These are phyloP conservation scores for Opeltia flavorubescens DNA, from an alignment of 495 filamentous ascomycete species.

Conservation along the genomic window DNA sequence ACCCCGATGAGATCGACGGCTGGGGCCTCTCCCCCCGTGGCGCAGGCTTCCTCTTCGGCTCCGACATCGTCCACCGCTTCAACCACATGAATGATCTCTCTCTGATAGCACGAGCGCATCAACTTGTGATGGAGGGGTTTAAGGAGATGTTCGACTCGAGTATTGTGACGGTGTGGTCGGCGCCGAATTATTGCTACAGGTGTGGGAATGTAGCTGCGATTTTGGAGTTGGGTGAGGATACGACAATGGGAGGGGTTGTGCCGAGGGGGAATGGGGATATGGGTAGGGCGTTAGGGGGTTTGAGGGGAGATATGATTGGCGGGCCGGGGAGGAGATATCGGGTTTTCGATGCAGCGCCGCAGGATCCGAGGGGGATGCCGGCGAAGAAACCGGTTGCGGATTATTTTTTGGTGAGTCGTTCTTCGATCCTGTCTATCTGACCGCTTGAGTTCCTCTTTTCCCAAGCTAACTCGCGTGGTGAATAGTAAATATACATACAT, in stretches of 20 bases:
- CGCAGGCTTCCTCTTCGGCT: conserved; percentile 90
- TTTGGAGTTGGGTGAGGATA: conserved; percentile 81
- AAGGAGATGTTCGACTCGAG: conserved; percentile 96
- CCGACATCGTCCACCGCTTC: conserved; percentile 90
- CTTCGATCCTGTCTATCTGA: no score
- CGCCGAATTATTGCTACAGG: conserved; percentile 96
- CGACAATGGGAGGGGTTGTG: conserved; percentile 58
- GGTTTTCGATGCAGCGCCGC: conserved; percentile 92
- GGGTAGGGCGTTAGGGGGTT: conserved; percentile 35
- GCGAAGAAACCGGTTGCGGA: conserved; percentile 97
- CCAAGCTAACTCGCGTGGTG: no score
- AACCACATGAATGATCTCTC: conserved; percentile 86
- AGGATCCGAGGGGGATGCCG: conserved; percentile 94
- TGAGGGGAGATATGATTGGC: conserved; percentile 25
- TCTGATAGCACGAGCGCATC: conserved; percentile 86
- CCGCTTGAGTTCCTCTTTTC: no score
- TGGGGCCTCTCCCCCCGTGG: conserved; percentile 93
- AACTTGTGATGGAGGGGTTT: conserved; percentile 98
- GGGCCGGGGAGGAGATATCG: conserved; percentile 85
- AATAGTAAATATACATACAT: no score
- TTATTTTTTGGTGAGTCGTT: conserved; percentile 62
- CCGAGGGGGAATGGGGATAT: conserved; percentile 70
- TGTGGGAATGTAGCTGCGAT: conserved; percentile 96
- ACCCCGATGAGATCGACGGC: conserved; percentile 95
- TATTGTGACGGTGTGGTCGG: conserved; percentile 95